Evolutionary conservation across 1,284 basidiomycete genomes (phyloP), one percentile per base, ranked within the genome.

Genomic region (Moniliophthora roreri): DNA sequence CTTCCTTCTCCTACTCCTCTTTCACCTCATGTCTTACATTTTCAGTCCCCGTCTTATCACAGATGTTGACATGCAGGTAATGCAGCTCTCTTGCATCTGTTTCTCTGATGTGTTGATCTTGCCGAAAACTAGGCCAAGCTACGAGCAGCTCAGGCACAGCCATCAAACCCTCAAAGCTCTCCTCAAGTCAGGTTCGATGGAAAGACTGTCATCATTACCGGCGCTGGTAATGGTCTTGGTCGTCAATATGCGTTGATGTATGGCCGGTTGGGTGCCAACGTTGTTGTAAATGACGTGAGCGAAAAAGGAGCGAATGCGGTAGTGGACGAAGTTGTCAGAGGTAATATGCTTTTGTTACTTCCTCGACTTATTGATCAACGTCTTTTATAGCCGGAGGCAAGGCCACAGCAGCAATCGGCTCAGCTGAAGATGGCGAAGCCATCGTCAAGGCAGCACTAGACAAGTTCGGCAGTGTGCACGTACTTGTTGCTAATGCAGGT

Each of bases 211-310:
- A 87, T 99, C 61, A 82, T 99, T 63, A 99, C 97, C 2, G 97
- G 97, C 49, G 91, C 93, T 13, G 95, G 95, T 39, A 91, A 89
- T 28, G 95, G 95, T 53, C 86, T 99, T 32, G 97, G 97, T 23
- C 87, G 95, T 44, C 85, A 87, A 4, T 98, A 99, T 68, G 92
- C 97, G 0, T 77, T 89, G 53, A 91, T 97, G 87, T 99, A 91
- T 65, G 93, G 81, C 39, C 85, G 82, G 57, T 82, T 95, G 4
- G 97, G 97, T 28, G 96, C 94, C 20, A 98, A 98, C 65, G 92
- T 99, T 34, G 92, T 99, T 39, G 85, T 99, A 56, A 99, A 99
- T 70, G 97, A 99, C 67, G 89, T 99, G 53, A 92, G 80, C 66
- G 89, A 91, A 66, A 91, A 92, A 63, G 87, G 83, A 20, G 95